Evolutionary conservation across 768 basidiomycete genomes (phyloP), one percentile per base, ranked within the genome.

Genomic region (Stropharia rugosoannulata): DNA sequence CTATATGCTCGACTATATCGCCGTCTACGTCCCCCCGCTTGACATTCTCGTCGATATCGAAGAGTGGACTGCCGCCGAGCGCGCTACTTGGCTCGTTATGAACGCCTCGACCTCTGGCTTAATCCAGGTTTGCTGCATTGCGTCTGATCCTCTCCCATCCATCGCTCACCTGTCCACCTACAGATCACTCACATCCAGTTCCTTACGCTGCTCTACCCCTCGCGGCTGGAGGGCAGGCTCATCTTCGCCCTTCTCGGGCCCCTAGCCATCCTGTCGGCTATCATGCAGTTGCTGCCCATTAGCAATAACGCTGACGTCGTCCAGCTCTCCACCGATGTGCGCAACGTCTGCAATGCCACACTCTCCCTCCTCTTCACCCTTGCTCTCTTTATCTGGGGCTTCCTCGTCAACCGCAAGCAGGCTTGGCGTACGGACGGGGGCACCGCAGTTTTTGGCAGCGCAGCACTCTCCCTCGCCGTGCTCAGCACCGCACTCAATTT

Each of bases 131-230:
- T 4, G 29, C 6, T 32, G 29, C 5, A 54, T 82, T 73, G 35
- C 9, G 35, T 43, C 49, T 41, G 38, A 10, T 27, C 46, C 19
- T 35, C 10, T 27, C 40, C 4, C 13, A 19, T 36, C 27, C n/a
- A 15, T 39, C 9, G 4, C 39, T 49, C 32, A 53, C 19, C 27
- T 16, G 29, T 32, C 29, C 27, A 35, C 5, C 50, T 15, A 0
- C 65, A 98, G 93, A 89, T 94, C 48, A 96, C 97, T 0, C 95
- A 98, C 68, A 97, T 99, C 48, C 97, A 98, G 70, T 98, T 98
- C 70, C 79, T 99, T 51, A 96, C 97, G 6, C 80, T 98, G 10
- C 79, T 99, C 9, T 99, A 92, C 68, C 97, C 97, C 6, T 98
- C 96, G 18, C 76, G 81, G 22, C 80, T 96, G 19, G 97, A 98